Evolutionary conservation across 495 filamentous ascomycete species (phyloP), one percentile per base, ranked within the genome.

Genomic region (Trichoderma orchidacearum): DNA sequence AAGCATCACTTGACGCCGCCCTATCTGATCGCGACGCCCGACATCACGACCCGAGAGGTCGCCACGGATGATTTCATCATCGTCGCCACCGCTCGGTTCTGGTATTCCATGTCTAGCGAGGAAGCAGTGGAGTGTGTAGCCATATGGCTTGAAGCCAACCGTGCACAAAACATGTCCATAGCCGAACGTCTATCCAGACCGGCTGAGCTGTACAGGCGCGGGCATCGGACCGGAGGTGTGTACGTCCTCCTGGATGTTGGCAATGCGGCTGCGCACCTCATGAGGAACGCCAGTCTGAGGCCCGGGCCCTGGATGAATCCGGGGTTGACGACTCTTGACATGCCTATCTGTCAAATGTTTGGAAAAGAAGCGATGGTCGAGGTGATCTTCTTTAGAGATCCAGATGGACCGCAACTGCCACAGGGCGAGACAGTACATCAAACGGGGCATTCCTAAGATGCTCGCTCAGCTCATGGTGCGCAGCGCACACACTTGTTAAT

Each of bases 21-120:
- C 1, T 87, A 86, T 66, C 63, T 85, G 31, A 85, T 80, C 1
- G 84, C 84, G 3, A 74, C 81, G 65, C 84, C 84, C 0, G 78
- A 79, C 5, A 73, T 87, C 34, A 81, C 76, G 0, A 80, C 76
- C 31, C 79, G 72, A 0, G 66, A 69, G 58, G 70, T 87, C 27
- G 63, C 61, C 0, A 27, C 55, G 25, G 59, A 61, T 0, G 77
- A 78, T 17, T 86, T 87, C 58, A 51, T 86, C 52, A 81, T 88
- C 54, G 68, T 86, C 62, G 83, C 80, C 17, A 77, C 74, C 3
- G 83, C 86, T 58, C 84, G 84, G 4, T 53, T 87, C 30, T 88
- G 84, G 83, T 81, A 85, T 61, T 64, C 64, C 35, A 68, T 86
- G 31, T 72, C 76, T 8, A 82, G 64, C 59, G 70, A 80, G 58